Percentiles rank a stretch among this genome's conserved stretches.
Conservation (phyloP, 1,139 yeast genomes). For the Yamadazyma friedrichii region DNA sequence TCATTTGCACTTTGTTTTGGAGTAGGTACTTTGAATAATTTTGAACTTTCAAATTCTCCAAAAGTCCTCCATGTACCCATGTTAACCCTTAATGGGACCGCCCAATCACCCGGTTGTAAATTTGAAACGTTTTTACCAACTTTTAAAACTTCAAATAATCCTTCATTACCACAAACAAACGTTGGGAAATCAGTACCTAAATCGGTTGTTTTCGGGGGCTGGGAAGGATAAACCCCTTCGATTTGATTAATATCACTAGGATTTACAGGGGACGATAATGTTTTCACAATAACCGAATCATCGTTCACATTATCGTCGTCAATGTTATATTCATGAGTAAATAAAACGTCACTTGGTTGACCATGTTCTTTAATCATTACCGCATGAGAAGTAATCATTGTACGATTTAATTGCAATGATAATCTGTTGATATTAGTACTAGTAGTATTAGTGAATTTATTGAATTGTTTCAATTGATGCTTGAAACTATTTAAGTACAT, state of each 20-base stretch:
- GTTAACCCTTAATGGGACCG: conserved; percentile 76
- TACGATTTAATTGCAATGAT: conserved; percentile 20
- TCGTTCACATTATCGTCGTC: conserved; percentile 42
- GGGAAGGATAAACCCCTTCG: conserved; percentile 42
- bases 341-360: conserved; percentile 56
- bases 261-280: conserved; percentile 80
- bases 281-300: conserved; percentile 52
- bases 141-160: conserved; percentile 78
- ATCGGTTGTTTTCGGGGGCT: conserved; percentile 30
- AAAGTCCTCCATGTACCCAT: conserved; percentile 97
- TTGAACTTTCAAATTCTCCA: conserved; percentile 51
- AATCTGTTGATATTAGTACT: not conserved
- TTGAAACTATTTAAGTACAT: no score
- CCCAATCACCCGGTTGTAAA: conserved; percentile 81
- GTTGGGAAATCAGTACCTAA: conserved; percentile 33
- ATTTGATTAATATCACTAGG: conserved; percentile 45
- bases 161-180: conserved; percentile 65
- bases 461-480: no score
- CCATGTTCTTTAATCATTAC: conserved; percentile 60
- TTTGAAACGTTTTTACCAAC: conserved; percentile 55
- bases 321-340: conserved; percentile 51
- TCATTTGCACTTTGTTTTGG: conserved; percentile 32
- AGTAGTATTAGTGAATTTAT: not conserved
- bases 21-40: conserved; percentile 53
- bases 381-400: conserved; percentile 55